Evolutionary conservation across 495 filamentous ascomycete genomes (phyloP).

Genomic region (Penicillium daleae): DNA sequence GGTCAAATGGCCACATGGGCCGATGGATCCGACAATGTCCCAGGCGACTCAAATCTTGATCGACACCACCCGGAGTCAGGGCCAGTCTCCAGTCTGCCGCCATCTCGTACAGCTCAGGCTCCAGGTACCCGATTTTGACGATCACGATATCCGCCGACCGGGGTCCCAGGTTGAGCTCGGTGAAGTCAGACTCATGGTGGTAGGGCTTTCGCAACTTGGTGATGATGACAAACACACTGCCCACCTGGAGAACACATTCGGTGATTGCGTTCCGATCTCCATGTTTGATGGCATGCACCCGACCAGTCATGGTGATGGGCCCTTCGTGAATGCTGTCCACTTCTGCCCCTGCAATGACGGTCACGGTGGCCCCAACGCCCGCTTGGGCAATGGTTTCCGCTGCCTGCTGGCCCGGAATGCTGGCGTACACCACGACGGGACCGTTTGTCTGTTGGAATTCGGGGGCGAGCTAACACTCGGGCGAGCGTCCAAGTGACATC

Average conservation of each 20-base stretch:
- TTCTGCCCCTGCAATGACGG: conserved; percentile 58
- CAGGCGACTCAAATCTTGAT: conserved; percentile 54
- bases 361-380: conserved; percentile 54
- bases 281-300: conserved; percentile 56
- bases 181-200: conserved; percentile 60
- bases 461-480: conserved; percentile 47
- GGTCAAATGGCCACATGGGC: conserved; percentile 62
- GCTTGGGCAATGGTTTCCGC: conserved; percentile 48
- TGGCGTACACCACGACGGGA: conserved; percentile 58
- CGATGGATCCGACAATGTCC: conserved; percentile 53
- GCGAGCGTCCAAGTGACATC: conserved; percentile 59
- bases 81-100: conserved; percentile 59
- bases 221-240: conserved; percentile 58
- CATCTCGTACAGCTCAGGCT: conserved; percentile 61
- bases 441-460: conserved; percentile 48
- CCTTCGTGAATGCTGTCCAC: conserved; percentile 56
- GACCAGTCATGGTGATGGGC: conserved; percentile 57
- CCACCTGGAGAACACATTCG: conserved; percentile 57
- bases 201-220: conserved; percentile 62
- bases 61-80: conserved; percentile 58
- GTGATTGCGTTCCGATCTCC: conserved; percentile 53
- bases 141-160: conserved; percentile 56
- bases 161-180: conserved; percentile 49
- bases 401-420: conserved; percentile 55
- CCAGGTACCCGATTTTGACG: conserved; percentile 63